These are phyloP conservation scores for Sugiyamaella pinicola DNA, from an alignment of 1,139 yeast species.

Conservation along the genomic window DNA sequence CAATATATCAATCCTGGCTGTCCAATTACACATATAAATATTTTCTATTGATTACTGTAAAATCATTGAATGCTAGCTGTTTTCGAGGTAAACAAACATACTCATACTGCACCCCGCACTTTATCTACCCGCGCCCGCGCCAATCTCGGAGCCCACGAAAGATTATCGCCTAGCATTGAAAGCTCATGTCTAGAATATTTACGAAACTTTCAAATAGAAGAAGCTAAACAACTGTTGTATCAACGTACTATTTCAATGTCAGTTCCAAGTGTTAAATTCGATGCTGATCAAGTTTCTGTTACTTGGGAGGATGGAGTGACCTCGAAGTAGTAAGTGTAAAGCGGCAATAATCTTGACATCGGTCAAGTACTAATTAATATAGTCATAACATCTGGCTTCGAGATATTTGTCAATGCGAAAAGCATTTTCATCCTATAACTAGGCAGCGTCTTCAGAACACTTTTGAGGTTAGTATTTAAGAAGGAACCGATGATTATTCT, in stretches of 20 bases:
- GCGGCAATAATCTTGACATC: background rate
- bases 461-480: conserved; percentile 42
- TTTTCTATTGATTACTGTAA: no score
- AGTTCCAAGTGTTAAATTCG: conserved; percentile 25
- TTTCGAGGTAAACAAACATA: background rate
- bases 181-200: no score
- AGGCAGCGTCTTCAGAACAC: conserved; percentile 67
- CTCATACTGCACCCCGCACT: background rate
- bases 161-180: background rate
- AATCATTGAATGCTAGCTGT: no score
- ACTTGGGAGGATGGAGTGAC: conserved; percentile 41
- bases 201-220: no score
- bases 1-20: no score
- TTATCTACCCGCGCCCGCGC: conserved; percentile 6
- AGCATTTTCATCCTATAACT: conserved; percentile 61
- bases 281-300: conserved; percentile 36
- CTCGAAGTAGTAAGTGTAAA: conserved; percentile 36
- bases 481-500: background rate
- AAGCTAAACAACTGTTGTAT: background rate
- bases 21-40: no score
- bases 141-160: background rate
- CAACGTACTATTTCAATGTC: background rate
- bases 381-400: conserved; percentile 65
- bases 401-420: conserved; percentile 67
- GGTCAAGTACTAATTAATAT: conserved; percentile 2